phyloP scores from a whole-genome alignment of 345 rosid genomes.

The Gossypium rotundifolium region DNA sequence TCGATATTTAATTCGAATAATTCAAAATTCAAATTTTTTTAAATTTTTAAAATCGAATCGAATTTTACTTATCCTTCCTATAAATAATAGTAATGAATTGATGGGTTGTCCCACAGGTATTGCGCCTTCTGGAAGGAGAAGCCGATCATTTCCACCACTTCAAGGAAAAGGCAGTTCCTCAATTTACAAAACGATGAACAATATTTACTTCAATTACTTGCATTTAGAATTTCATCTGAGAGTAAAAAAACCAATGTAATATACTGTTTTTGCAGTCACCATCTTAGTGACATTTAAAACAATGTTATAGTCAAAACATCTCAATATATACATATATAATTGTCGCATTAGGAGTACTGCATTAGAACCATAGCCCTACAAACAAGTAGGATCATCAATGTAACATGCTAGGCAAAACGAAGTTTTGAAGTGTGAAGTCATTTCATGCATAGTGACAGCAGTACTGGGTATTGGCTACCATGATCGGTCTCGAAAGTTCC shows the following conservation, averaged over 20 bases:
- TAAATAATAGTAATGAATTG: background rate
- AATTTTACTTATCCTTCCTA: background rate
- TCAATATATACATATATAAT: background rate
- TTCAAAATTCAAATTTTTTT: fast-evolving
- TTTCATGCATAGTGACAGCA: background rate
- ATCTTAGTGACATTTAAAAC: background rate
- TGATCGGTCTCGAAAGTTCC: background rate
- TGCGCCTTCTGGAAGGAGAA: constrained; percentile 48
- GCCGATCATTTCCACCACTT: constrained; percentile 20
- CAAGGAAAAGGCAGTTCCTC: constrained; percentile 18
- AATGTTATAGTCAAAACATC: background rate
- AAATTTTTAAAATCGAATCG: no score
- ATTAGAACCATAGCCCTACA: background rate
- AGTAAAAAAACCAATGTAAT: background rate
- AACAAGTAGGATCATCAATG: no score
- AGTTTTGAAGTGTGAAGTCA: background rate
- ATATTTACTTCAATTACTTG: background rate
- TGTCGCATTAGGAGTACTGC: background rate
- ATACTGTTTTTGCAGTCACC: background rate
- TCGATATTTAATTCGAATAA: fast-evolving
- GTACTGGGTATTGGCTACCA: background rate
- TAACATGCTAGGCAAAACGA: background rate
- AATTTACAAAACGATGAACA: constrained; percentile 3
- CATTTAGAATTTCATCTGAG: background rate
- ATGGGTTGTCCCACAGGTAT: constrained; percentile 26